Evolutionary conservation across 2,329 filamentous ascomycete species (phyloP).

Genomic region (Parasarocladium wereldwijsianum): DNA sequence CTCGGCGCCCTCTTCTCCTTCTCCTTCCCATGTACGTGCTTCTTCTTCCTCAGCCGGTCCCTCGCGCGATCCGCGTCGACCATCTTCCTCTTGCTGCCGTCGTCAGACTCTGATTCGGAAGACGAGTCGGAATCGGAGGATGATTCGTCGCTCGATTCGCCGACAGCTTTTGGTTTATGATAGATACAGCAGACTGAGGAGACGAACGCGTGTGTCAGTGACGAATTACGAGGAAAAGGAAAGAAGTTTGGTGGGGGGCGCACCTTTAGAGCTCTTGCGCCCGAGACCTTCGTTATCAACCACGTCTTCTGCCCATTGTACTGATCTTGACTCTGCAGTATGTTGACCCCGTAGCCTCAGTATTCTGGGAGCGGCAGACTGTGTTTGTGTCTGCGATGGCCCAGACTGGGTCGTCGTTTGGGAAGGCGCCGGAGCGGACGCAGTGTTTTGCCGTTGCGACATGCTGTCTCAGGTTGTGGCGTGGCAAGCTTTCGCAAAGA

Average conservation of each 20-base stretch:
- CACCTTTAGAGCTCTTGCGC: constrained; percentile 89
- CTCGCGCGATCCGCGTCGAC: constrained; percentile 17
- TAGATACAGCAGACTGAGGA: constrained; percentile 93
- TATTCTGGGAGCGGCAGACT: constrained; percentile 20
- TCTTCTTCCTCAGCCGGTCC: constrained; percentile 3
- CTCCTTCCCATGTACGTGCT: constrained; percentile 21
- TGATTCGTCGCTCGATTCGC: constrained; percentile 65
- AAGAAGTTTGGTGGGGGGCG: not conserved
- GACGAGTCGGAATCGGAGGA: constrained; percentile 40
- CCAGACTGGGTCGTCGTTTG: constrained; percentile 19
- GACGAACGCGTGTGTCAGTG: constrained; percentile 1
- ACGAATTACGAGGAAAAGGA: not conserved
- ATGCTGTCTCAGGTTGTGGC: constrained; percentile 10
- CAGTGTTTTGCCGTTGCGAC: constrained; percentile 15
- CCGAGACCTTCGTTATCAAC: constrained; percentile 92
- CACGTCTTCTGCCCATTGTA: constrained; percentile 87
- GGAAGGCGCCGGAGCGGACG: constrained; percentile 13
- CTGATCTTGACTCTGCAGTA: constrained; percentile 38
- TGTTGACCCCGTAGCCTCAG: constrained; percentile 38
- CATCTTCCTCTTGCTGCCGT: constrained; percentile 15
- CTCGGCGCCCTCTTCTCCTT: constrained; percentile 39
- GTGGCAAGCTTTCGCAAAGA: no score
- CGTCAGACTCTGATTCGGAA: constrained; percentile 15
- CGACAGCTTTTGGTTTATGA: constrained; percentile 67
- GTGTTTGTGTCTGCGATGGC: constrained; percentile 13